Base-by-base conservation (phyloP, 2,329 filamentous ascomycete species). In the Alternaria triticina region DNA sequence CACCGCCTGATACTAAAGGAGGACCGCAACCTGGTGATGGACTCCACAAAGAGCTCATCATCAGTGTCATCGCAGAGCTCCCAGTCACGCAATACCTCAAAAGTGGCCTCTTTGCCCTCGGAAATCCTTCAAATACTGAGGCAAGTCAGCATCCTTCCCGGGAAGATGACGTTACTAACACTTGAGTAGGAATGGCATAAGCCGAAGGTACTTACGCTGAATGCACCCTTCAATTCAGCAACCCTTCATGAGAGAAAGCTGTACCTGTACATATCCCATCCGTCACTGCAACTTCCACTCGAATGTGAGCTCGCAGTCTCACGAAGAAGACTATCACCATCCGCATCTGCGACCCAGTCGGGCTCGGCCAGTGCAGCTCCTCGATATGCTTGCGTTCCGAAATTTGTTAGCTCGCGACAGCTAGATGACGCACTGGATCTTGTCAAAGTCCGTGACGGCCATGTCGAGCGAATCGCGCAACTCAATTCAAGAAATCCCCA, bases 1-100 rank as follows among this genome's bases (percentile, higher is more conserved):
- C 72, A 7, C 74, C 75, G 8, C 72, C 74, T 52, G 75, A 79
- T 28, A 65, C 67, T 13, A 72, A 70, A 12, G 63, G 64, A 40
- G 74, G 76, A 2, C 68, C 76, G 33, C 74, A 76, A 40, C 76
- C 77, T 2, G 74, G 79, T 22, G 74, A 77, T 61, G 79, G 79
- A 7, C 68, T 82, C 20, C 75, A 77, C 33, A 80, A 80, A 57
- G 80, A 81, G 57, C 60, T 82, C 22, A 69, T 82, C 4, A 74
- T 81, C 68, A 78, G 70, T 30, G 73, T 76, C 22, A 69, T 81
- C 23, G 70, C 73, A 17, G 78, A 80, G 45, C 73, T 81, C 25
- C 70, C 77, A 27, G 71, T 67, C 0, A 73, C 69, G 4, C 66
- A 74, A 11, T 73, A 76, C 59, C 57, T 79, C 25, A 76, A 71